Conservation (phyloP, 345 rosid species). For the Acer saccharum region DNA sequence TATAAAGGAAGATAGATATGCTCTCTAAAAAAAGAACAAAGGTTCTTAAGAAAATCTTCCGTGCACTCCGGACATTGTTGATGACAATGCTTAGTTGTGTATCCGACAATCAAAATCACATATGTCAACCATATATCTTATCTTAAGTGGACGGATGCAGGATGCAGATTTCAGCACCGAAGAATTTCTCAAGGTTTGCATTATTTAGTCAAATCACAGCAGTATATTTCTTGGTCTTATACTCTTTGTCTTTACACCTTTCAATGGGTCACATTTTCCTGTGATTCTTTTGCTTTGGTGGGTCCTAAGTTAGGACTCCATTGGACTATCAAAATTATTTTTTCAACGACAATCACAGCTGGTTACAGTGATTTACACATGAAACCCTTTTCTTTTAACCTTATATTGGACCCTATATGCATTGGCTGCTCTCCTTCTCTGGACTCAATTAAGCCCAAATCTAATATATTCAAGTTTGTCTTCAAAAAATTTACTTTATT, state of each 20-base stretch:
- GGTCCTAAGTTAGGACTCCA: not conserved
- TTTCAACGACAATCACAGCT: constrained; percentile 15
- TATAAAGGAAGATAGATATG: too few relatives aligned
- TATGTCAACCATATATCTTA: too few relatives aligned
- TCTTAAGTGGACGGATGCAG: too few relatives aligned
- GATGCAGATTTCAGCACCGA: too few relatives aligned
- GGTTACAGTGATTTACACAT: not conserved
- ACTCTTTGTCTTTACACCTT: not conserved
- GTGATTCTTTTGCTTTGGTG: not conserved
- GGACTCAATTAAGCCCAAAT: not conserved
- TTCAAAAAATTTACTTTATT: too few relatives aligned
- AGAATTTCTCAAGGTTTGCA: too few relatives aligned
- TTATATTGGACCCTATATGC: not conserved
- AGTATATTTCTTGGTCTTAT: not conserved
- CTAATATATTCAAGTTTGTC: not conserved
- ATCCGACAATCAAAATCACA: too few relatives aligned
- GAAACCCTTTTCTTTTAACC: not conserved
- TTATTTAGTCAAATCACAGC: not conserved
- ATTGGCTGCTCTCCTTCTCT: not conserved
- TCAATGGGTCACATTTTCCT: not conserved
- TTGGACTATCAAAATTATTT: not conserved
- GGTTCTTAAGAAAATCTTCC: too few relatives aligned
- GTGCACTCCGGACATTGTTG: too few relatives aligned
- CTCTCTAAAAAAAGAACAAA: too few relatives aligned
- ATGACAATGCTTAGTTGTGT: too few relatives aligned